A percentile compares a stretch with the other conserved stretches of the same genome.
These are phyloP conservation scores for Plasmopara halstedii DNA, from an alignment of 352 stramenopile genomes.

Conservation along the genomic window DNA sequence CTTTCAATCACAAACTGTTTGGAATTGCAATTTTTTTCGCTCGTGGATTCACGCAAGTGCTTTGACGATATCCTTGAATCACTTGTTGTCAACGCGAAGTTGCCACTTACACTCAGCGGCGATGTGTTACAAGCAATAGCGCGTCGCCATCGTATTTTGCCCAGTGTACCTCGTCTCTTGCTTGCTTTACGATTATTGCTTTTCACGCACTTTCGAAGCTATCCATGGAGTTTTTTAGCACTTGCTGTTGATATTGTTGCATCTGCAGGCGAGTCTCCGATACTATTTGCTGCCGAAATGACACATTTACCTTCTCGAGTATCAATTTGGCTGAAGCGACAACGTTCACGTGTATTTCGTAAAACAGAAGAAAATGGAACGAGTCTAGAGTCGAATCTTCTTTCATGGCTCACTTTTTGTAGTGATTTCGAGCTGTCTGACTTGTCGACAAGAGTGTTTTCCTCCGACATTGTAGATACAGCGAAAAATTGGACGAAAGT, in stretches of 20 bases:
- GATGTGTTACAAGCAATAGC: conserved; percentile 42
- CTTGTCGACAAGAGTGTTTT: conserved; percentile 12
- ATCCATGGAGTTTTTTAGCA: conserved; percentile 57
- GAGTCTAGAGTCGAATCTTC: conserved; percentile 3
- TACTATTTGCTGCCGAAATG: conserved; percentile 10
- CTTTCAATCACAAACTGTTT: conserved; percentile 39
- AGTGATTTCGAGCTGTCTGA: conserved; percentile 25
- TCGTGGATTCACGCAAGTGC: conserved; percentile 70
- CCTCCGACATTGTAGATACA: background rate
- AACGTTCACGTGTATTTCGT: conserved; percentile 6
- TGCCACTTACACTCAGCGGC: conserved; percentile 47
- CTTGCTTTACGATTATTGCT: conserved; percentile 53
- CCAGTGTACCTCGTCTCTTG: conserved; percentile 58
- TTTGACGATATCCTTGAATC: conserved; percentile 69
- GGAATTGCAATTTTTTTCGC: conserved; percentile 69
- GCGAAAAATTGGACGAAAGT: conserved; percentile 19
- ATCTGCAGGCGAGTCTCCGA: conserved; percentile 9
- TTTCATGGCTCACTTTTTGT: conserved; percentile 26
- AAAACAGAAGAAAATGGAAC: conserved; percentile 2
- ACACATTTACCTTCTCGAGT: conserved; percentile 17
- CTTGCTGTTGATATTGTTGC: conserved; percentile 15
- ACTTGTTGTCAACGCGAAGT: conserved; percentile 53
- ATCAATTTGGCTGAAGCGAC: conserved; percentile 16
- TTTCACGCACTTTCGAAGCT: conserved; percentile 49
- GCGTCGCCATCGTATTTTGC: conserved; percentile 40